phyloP scores from a whole-genome alignment of 768 basidiomycete species.

The Boletus sp. region DNA sequence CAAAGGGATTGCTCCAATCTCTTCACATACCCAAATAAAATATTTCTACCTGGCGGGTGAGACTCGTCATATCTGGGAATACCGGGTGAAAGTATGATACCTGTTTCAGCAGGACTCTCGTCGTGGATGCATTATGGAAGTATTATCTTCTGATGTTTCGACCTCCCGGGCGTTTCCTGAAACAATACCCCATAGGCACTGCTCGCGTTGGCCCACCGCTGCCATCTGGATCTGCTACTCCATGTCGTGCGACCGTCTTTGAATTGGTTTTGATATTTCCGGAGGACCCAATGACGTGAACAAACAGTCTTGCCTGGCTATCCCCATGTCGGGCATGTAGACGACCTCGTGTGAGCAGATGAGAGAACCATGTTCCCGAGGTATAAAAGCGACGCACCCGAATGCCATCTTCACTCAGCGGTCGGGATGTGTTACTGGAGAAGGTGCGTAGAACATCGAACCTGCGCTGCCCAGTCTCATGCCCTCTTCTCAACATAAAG shows the following conservation, averaged over 20 bases:
- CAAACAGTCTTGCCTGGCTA: constrained; percentile 13
- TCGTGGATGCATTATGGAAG: constrained; percentile 33
- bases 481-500: constrained; percentile 30
- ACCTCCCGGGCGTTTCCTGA: constrained; percentile 28
- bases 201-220: constrained; percentile 6
- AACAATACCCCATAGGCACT: constrained; percentile 16
- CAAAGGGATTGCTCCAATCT: constrained; percentile 7
- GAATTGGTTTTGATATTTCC: constrained; percentile 27
- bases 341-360: constrained; percentile 30
- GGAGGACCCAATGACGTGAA: constrained; percentile 30
- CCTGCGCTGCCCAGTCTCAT: constrained; percentile 18
- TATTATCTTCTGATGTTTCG: constrained; percentile 29
- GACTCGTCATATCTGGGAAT: constrained; percentile 28
- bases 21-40: constrained; percentile 26
- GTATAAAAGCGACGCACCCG: constrained; percentile 28
- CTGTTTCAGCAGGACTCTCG: constrained; percentile 31
- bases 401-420: constrained; percentile 5
- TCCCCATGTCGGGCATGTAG: constrained; percentile 26
- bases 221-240: constrained; percentile 22
- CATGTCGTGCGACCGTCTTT: constrained; percentile 29
- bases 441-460: constrained; percentile 40
- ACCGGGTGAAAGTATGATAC: constrained; percentile 20
- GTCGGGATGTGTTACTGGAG: constrained; percentile 58
- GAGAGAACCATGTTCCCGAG: constrained; percentile 23
- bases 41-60: constrained; percentile 20